Evolutionary conservation across 176 grass and related monocot genomes (phyloP), one percentile per base, ranked within the genome.

Genomic region (Stipa capillata): DNA sequence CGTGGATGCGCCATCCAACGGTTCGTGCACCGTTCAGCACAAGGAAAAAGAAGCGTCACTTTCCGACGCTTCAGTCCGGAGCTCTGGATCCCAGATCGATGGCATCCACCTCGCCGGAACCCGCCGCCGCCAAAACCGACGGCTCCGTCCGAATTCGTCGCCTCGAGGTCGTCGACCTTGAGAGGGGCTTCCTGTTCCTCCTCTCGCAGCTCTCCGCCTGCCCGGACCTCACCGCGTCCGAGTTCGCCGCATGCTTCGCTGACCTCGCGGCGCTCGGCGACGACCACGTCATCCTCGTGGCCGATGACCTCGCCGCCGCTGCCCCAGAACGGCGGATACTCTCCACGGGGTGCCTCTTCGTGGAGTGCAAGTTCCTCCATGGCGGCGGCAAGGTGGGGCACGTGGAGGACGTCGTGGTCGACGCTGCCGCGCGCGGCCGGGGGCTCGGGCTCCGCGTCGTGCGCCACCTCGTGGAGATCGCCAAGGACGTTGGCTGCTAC

Each of bases 401-500:
- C 83, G 85, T 98, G 47, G 95, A 98, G 81, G 95, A 98, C 73
- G 83, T 94, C 18, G 95, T 93, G 60, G 87, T 98, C 12, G 87
- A 94, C 60, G 77, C 88, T 42, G 55, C 69, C 18, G 83, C 83
- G 11, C 92, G 92, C 51, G 87, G 87, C 29, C 79, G 73, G 6
- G 55, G 78, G 35, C 89, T 98, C 23, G 90, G 90, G 62, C 58
- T 92, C 67, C 83, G 77, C 21, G 40, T 91, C 44, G 73, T 98
- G 39, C 81, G 81, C 48, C 79, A 86, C 82, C 90, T 98, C 37
- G 78, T 90, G 21, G 87, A 98, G 28, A 64, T 75, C 57, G 85
- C 95, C 54, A 89, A 73, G 85, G 92, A 57, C 14, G 76, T 77
- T 1, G 88, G 92, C 13, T 98, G 92, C 83, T 94, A 93, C 77